Conservation (phyloP, 2,329 filamentous ascomycete genomes). For the Talaromyces funiculosus region DNA sequence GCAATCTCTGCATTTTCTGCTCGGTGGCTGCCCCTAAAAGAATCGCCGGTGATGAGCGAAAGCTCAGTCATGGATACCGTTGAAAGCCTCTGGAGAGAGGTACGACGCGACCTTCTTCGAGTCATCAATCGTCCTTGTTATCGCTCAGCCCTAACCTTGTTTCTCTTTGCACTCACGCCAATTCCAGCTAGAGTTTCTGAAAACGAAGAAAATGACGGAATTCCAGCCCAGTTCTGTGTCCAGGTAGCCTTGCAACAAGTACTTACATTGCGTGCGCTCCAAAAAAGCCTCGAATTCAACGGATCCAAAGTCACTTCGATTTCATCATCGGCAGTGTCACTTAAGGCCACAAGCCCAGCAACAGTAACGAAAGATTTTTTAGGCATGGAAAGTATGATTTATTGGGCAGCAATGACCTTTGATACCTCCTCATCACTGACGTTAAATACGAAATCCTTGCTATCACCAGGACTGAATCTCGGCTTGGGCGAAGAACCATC, state of each 20-base stretch:
- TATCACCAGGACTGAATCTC: conserved; percentile 34
- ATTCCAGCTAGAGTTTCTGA: conserved; percentile 38
- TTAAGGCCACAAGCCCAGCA: conserved; percentile 21
- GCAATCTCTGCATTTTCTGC: conserved; percentile 26
- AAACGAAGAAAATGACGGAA: conserved; percentile 38
- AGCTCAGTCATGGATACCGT: conserved; percentile 18
- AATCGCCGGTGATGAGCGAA: background rate
- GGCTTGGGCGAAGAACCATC: conserved; percentile 23
- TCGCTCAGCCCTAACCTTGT: conserved; percentile 37
- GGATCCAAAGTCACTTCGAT: conserved; percentile 35
- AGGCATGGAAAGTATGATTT: conserved; percentile 35
- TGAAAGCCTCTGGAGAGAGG: conserved; percentile 30
- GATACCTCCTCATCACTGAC: conserved; percentile 40
- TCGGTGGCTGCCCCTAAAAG: conserved; percentile 24
- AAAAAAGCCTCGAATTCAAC: conserved; percentile 38
- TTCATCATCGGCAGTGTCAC: conserved; percentile 14
- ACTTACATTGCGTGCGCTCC: conserved; percentile 35
- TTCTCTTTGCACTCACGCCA: conserved; percentile 38
- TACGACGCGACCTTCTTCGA: conserved; percentile 36
- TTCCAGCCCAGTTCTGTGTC: conserved; percentile 38
- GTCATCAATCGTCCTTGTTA: conserved; percentile 41
- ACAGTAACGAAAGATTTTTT: conserved; percentile 32
- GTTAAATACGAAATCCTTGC: conserved; percentile 35
- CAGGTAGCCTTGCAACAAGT: conserved; percentile 40
- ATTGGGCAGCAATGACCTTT: conserved; percentile 41